Conservation (phyloP, 2,329 filamentous ascomycete genomes). For the Aspergillus ustus region DNA sequence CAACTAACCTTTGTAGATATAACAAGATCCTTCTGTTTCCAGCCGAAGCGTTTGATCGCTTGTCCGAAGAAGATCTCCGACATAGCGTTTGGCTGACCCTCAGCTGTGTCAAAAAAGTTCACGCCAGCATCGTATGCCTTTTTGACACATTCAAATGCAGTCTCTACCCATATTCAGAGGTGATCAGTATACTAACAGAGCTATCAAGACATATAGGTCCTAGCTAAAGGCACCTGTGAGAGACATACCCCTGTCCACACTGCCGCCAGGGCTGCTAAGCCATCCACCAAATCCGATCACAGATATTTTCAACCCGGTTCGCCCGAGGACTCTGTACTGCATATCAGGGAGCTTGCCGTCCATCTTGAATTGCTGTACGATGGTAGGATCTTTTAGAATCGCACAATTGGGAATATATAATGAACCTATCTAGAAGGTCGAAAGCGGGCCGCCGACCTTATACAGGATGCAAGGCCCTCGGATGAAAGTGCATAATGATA, state of each 20-base stretch:
- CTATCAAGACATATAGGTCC: neutral
- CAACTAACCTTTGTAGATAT: conserved; percentile 37
- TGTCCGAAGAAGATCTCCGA: conserved; percentile 60
- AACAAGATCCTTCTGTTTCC: conserved; percentile 59
- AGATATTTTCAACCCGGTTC: neutral
- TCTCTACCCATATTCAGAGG: conserved; percentile 20
- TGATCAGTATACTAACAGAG: neutral
- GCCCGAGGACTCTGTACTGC: neutral
- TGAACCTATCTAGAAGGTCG: neutral
- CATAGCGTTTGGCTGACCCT: conserved; percentile 58
- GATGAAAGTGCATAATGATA: neutral
- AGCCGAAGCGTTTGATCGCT: conserved; percentile 60
- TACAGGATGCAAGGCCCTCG: neutral
- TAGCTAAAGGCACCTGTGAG: neutral
- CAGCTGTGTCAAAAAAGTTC: conserved; percentile 64
- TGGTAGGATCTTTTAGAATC: neutral
- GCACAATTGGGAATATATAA: neutral
- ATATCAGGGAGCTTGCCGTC: neutral
- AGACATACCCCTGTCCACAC: neutral
- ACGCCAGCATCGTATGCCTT: conserved; percentile 62
- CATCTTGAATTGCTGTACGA: neutral
- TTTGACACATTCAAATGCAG: conserved; percentile 46
- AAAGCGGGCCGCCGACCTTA: neutral
- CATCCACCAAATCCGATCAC: neutral
- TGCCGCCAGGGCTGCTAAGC: neutral